Base-by-base conservation (phyloP, 495 filamentous ascomycete species). In the Neurospora terricola region DNA sequence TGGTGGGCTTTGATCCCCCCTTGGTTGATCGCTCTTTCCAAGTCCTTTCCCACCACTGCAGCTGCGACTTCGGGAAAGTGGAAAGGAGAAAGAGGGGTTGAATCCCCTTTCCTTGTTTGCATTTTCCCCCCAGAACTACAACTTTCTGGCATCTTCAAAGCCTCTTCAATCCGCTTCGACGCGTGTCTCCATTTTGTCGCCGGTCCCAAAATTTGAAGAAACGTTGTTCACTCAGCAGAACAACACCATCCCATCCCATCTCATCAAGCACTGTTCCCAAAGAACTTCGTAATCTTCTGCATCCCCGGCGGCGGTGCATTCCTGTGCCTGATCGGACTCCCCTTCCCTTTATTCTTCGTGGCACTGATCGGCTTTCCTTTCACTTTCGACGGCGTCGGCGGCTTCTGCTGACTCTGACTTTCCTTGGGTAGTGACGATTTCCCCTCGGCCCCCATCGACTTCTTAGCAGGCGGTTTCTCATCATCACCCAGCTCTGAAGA, bases 211-310 rank as follows among this genome's bases (percentile, higher is more conserved):
- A 36, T 36, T 36, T 36, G 18, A 45, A 21, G 14, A 21, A 45
- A 21, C n/a, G 18, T 34, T 34, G 30, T 34, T 21, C n/a, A 16
- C 14, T 5, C 1, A 37, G 30, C 14, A 18, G 40, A 42, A 7
- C 1, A 18, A 42, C 16, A 16, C 3, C 40, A 42, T 18, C 40
- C 14, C 16, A 18, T 39, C 11, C 12, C 43, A 14, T n/a, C 21
- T 16, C 16, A 62, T 76, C 62, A 84, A 8, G 81, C 81, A 69
- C 82, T 83, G 68, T 90, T 93, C 18, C 84, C 87, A 82, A 96
- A 96, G 79, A 96, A 97, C 71, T 86, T 93, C 0, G 94, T 97
- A 72, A 97, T 97, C 82, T 90, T 91, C 80, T 91, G 90, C 70
- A 87, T 92, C 11, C 91, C 90, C 23, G 54, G 54, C 54, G 54